Evolutionary conservation across 2,329 filamentous ascomycete genomes (phyloP).

Genomic region (Epichloe brachyelytri): DNA sequence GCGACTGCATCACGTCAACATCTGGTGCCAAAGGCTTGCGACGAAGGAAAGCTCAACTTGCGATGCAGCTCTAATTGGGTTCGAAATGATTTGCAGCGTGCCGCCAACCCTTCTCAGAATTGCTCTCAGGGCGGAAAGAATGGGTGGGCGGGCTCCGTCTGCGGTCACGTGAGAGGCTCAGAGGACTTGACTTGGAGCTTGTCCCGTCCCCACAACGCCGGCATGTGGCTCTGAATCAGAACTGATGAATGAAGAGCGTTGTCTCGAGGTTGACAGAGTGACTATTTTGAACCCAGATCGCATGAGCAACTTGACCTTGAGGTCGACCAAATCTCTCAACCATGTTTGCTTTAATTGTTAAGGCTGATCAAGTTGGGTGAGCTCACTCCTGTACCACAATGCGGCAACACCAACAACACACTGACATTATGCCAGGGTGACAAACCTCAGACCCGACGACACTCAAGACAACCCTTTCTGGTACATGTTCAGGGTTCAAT

Average conservation of each 20-base stretch:
- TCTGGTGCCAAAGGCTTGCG: neutral
- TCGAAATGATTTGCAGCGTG: neutral
- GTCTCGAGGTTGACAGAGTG: too few species aligned
- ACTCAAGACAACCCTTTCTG: conserved; percentile 74
- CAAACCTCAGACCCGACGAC: conserved; percentile 75
- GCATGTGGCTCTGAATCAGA: too few species aligned
- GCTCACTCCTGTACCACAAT: conserved; percentile 10
- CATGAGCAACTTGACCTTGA: neutral
- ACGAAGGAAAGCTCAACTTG: neutral
- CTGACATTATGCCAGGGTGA: conserved; percentile 49
- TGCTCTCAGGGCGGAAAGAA: too few species aligned
- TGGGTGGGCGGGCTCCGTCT: too few species aligned
- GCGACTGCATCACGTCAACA: conserved; percentile 45
- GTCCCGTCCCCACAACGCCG: too few species aligned
- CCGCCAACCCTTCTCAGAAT: too few species aligned
- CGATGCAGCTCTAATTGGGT: neutral
- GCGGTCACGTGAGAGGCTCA: neutral
- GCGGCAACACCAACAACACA: neutral
- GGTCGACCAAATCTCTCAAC: neutral
- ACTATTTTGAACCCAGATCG: neutral
- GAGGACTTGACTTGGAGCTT: too few species aligned
- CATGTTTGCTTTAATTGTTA: conserved; percentile 56
- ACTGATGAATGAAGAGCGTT: too few species aligned
- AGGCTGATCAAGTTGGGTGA: conserved; percentile 58
- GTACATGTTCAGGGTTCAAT: conserved; percentile 97